phyloP scores from a whole-genome alignment of 768 basidiomycete species.

The Clathrus columnatus region DNA sequence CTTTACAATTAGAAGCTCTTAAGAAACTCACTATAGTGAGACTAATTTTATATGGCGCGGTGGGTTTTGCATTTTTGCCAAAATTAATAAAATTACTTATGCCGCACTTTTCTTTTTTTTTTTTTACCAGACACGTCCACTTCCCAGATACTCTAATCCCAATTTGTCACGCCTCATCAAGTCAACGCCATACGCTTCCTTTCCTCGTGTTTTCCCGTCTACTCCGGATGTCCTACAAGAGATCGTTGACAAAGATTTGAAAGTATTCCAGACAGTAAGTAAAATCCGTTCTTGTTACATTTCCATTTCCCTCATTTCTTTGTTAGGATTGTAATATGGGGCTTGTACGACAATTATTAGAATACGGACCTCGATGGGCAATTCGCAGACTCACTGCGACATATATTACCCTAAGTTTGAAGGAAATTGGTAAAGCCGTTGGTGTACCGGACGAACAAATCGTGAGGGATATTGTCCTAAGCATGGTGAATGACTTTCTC shows the following conservation, averaged over 20 bases:
- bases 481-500: slow-evolving; percentile 49
- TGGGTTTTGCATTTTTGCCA: slow-evolving; percentile 19
- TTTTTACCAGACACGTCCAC: slow-evolving; percentile 28
- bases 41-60: slow-evolving; percentile 69
- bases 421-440: slow-evolving; percentile 53
- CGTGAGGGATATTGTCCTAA: slow-evolving; percentile 45
- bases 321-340: slow-evolving; percentile 65
- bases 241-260: slow-evolving; percentile 47
- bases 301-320: neutral
- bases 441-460: slow-evolving; percentile 20
- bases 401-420: slow-evolving; percentile 67
- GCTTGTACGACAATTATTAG: slow-evolving; percentile 55
- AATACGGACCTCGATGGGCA: slow-evolving; percentile 66
- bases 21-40: slow-evolving; percentile 80
- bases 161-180: slow-evolving; percentile 55
- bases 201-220: slow-evolving; percentile 59
- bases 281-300: neutral
- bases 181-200: slow-evolving; percentile 51
- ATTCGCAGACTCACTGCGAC: slow-evolving; percentile 76
- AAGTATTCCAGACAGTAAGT: slow-evolving; percentile 45
- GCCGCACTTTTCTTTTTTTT: neutral
- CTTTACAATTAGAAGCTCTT: slow-evolving; percentile 76
- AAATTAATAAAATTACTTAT: neutral
- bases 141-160: slow-evolving; percentile 69
- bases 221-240: slow-evolving; percentile 35